phyloP scores from a whole-genome alignment of 345 rosid genomes.

The Aurinia saxatilis region DNA sequence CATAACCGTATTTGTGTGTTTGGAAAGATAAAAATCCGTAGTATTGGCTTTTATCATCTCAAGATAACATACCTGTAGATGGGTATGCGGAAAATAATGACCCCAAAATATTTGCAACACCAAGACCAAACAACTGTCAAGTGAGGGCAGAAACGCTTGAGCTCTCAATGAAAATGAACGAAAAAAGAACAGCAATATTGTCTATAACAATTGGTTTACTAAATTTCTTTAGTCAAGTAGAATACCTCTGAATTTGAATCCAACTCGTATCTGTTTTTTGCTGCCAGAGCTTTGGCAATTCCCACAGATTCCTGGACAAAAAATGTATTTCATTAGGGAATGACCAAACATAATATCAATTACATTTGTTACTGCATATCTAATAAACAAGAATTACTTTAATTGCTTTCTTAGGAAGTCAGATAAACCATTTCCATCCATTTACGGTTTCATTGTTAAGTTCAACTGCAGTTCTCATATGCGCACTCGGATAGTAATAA shows the following conservation, averaged over 20 bases:
- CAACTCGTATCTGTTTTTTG: conserved; percentile 91
- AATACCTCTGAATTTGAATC: conserved; percentile 94
- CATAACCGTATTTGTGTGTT: background rate
- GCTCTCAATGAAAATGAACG: background rate
- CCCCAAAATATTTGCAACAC: conserved; percentile 85
- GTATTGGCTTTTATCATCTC: conserved; percentile 8
- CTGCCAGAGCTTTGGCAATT: conserved; percentile 98
- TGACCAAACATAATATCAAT: background rate
- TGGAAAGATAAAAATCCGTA: background rate
- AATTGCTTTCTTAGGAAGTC: background rate
- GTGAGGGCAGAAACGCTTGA: conserved; percentile 14
- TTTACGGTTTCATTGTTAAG: background rate
- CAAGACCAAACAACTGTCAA: conserved; percentile 90
- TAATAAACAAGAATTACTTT: background rate
- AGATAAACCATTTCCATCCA: background rate
- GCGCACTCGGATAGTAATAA: background rate
- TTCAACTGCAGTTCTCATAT: conserved; percentile 2
- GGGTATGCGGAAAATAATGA: conserved; percentile 90
- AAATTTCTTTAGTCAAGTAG: conserved; percentile 1
- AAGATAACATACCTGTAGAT: conserved; percentile 63
- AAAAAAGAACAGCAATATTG: background rate
- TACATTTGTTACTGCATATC: background rate
- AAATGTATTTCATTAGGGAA: background rate
- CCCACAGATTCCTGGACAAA: conserved; percentile 90
- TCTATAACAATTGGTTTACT: background rate